Evolutionary conservation across 495 filamentous ascomycete genomes (phyloP).

Genomic region (Penicillium samsonianum): DNA sequence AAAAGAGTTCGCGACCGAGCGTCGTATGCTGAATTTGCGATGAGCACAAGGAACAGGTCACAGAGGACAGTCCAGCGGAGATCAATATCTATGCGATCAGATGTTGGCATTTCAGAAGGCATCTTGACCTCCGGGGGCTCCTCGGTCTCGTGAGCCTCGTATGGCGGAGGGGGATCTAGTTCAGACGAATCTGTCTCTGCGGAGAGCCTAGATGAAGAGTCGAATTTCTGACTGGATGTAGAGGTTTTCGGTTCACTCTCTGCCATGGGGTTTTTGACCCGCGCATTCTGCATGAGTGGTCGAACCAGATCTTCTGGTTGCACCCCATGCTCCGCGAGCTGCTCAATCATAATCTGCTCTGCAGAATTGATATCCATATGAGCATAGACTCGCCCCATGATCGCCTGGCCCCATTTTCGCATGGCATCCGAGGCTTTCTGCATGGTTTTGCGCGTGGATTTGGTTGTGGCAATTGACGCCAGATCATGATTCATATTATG

Average conservation of each 20-base stretch:
- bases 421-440: slow-evolving; percentile 69
- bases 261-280: slow-evolving; percentile 91
- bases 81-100: slow-evolving; percentile 89
- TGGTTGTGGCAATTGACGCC: slow-evolving; percentile 53
- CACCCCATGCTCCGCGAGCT: slow-evolving; percentile 89
- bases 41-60: slow-evolving; percentile 91
- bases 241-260: slow-evolving; percentile 36
- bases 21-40: slow-evolving; percentile 94
- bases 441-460: slow-evolving; percentile 66
- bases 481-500: slow-evolving; percentile 71
- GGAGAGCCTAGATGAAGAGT: slow-evolving; percentile 29
- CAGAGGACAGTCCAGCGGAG: slow-evolving; percentile 97
- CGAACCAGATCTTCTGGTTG: slow-evolving; percentile 78
- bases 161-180: slow-evolving; percentile 65
- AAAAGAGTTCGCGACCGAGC: slow-evolving; percentile 82
- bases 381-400: slow-evolving; percentile 88
- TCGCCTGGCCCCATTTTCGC: slow-evolving; percentile 96
- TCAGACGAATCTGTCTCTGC: slow-evolving; percentile 35
- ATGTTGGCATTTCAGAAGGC: slow-evolving; percentile 76
- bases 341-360: slow-evolving; percentile 99
- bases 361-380: slow-evolving; percentile 92
- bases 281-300: slow-evolving; percentile 86
- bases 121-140: slow-evolving; percentile 74
- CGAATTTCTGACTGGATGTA: slow-evolving; percentile 32
- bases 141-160: slow-evolving; percentile 67